A percentile compares a stretch with the other conserved stretches of the same genome.
Conservation (phyloP, 352 stramenopile genomes). For the Phytopythium boreale region DNA sequence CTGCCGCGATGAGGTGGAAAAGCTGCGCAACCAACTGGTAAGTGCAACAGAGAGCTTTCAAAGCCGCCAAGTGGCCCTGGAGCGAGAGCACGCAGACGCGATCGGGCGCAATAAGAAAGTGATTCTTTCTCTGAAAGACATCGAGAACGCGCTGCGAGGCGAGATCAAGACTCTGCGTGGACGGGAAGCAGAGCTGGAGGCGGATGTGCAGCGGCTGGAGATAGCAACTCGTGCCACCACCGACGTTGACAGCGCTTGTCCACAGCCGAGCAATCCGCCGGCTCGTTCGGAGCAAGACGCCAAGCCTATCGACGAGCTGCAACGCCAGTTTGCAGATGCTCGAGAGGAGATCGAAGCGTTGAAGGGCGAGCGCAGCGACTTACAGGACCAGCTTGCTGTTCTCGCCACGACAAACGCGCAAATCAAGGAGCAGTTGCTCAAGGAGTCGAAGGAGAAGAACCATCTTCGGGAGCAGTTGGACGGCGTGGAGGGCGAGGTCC, state of each 20-base stretch:
- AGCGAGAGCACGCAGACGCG: background rate
- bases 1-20: background rate
- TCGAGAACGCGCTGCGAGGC: background rate
- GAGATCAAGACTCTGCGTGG: background rate
- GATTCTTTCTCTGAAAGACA: background rate
- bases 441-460: slow-evolving; percentile 46
- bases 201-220: background rate
- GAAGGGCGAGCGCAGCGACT: slow-evolving; percentile 21
- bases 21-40: background rate
- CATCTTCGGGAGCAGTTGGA: slow-evolving; percentile 28
- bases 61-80: background rate
- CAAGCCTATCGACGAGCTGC: slow-evolving; percentile 6
- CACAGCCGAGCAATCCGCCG: background rate
- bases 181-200: background rate
- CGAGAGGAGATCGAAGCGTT: slow-evolving; percentile 15
- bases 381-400: slow-evolving; percentile 27
- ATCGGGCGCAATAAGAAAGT: background rate
- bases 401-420: slow-evolving; percentile 27
- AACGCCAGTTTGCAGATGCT: slow-evolving; percentile 12
- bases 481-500: slow-evolving; percentile 8
- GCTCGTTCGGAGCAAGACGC: background rate
- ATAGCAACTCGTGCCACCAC: too few species aligned
- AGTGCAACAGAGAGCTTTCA: background rate
- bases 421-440: slow-evolving; percentile 37
- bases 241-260: background rate